These are phyloP conservation scores for Datura wrightii DNA, from an alignment of 257 asterid genomes.

Conservation along the genomic window DNA sequence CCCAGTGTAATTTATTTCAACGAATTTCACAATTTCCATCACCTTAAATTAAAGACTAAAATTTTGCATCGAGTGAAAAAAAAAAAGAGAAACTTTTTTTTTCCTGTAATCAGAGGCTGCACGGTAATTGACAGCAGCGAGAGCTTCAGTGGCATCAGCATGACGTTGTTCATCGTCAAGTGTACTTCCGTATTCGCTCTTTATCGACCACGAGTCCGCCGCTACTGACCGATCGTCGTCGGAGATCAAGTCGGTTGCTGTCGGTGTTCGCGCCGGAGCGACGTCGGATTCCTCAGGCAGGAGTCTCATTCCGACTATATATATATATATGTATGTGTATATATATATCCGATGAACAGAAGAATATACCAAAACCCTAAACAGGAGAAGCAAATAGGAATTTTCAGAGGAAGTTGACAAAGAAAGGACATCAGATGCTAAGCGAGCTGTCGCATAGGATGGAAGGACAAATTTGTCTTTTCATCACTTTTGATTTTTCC, in stretches of 20 bases:
- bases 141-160: constrained; percentile 96
- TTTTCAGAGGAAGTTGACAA: constrained; percentile 36
- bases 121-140: constrained; percentile 51
- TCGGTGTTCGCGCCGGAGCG: constrained; percentile 57
- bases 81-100: constrained; percentile 42
- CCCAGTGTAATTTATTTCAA: not conserved
- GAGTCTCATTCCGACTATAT: constrained; percentile 84
- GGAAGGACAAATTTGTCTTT: constrained; percentile 35
- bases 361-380: constrained; percentile 47
- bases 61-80: not conserved
- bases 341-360: not conserved
- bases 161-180: constrained; percentile 99
- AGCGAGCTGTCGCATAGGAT: constrained; percentile 46
- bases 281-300: constrained; percentile 81
- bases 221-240: constrained; percentile 98
- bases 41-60: not conserved
- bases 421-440: constrained; percentile 36
- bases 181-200: constrained; percentile 97
- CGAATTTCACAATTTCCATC: constrained; percentile 9
- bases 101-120: constrained; percentile 68
- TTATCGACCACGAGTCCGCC: constrained; percentile 98
- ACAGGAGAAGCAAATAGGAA: constrained; percentile 1
- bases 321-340: too few relatives aligned
- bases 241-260: constrained; percentile 78
- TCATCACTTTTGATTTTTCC: not conserved